Percentiles rank a stretch among this genome's conserved stretches.
Evolutionary conservation across 139 green algal species (phyloP).

Genomic region (Mychonastes homosphaera): DNA sequence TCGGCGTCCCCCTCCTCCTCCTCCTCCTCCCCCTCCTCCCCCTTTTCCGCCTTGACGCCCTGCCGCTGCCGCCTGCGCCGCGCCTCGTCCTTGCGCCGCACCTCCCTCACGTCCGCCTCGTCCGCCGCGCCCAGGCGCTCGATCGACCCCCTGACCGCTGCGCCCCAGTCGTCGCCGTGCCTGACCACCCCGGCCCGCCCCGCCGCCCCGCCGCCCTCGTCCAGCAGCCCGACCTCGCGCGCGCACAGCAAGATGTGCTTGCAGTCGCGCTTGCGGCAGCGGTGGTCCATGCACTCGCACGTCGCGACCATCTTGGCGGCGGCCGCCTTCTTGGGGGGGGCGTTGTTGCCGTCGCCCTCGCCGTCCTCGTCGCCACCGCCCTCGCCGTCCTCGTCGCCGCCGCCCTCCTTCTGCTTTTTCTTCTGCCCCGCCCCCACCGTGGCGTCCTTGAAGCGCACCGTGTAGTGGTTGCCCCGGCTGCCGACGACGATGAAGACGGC

Average conservation of each 20-base stretch:
- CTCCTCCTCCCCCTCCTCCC: not conserved
- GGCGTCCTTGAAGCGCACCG: conserved; percentile 22
- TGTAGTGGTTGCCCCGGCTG: conserved; percentile 28
- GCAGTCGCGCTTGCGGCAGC: conserved; percentile 31
- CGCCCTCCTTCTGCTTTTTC: no score
- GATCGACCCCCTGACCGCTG: not conserved
- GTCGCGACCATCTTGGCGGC: no score
- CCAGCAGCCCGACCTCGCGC: not conserved
- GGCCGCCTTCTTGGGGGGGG: no score
- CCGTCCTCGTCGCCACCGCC: no score
- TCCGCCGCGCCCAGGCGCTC: conserved; percentile 3
- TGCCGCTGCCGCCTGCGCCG: not conserved
- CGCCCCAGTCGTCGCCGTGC: not conserved
- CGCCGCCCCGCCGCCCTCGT: not conserved
- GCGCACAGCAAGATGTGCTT: conserved; percentile 35
- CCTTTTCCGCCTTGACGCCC: not conserved
- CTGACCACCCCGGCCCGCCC: not conserved
- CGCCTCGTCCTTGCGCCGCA: not conserved
- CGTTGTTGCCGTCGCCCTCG: no score
- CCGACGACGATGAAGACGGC: conserved; percentile 15
- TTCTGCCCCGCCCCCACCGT: no score
- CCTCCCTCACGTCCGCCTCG: not conserved
- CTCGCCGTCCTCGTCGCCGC: no score
- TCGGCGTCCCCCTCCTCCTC: not conserved
- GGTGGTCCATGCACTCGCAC: conserved; percentile 38